Evolutionary conservation across 2,329 filamentous ascomycete species (phyloP), one percentile per base, ranked within the genome.

Genomic region (Stagonosporopsis chrysanthemi): DNA sequence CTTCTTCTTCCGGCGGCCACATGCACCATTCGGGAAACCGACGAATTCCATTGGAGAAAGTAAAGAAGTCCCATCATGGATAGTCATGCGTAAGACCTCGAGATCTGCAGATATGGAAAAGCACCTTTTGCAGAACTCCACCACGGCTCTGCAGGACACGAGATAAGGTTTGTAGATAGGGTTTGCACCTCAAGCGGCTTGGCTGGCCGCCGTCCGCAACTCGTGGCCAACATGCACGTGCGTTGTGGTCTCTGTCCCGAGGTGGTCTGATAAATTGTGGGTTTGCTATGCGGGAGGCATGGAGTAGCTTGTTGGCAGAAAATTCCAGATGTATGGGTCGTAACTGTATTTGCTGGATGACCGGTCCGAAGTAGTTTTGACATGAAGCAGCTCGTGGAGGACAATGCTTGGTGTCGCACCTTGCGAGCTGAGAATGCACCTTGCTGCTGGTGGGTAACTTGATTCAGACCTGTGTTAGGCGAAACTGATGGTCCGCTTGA

Each of bases 111-210:
- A 33, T 24, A n/a, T 19, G 33, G 28, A 23, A 33, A 23, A 11
- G 9, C 7, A 26, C n/a, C 23, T 44, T 57, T 33, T 35, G 43
- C 54, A 38, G 36, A 36, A 45, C 24, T 19, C 17, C 36, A 42
- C 53, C 36, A 42, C 42, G 35, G 29, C 36, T 44, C 52, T 52
- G 47, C 36, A 42, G n/a, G 8, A 12, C 11, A 26, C 19, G 26
- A 38, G 48, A 57, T 57, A 47, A 57, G 43, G 42, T 52, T 57
- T 28, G 12, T 15, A 47, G 42, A 52, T 52, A 48, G 17, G 48
- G 38, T 52, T 52, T 42, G 43, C 48, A 43, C 17, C 24, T 44
- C 31, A 48, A 43, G 24, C 43, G 48, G 48, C 38, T 22, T 39
- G 43, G 48, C 54, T 52, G 42, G 38, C 48, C 31, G 42, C 29